Evolutionary conservation across 768 basidiomycete genomes (phyloP).

Genomic region (Lentinula sp.): DNA sequence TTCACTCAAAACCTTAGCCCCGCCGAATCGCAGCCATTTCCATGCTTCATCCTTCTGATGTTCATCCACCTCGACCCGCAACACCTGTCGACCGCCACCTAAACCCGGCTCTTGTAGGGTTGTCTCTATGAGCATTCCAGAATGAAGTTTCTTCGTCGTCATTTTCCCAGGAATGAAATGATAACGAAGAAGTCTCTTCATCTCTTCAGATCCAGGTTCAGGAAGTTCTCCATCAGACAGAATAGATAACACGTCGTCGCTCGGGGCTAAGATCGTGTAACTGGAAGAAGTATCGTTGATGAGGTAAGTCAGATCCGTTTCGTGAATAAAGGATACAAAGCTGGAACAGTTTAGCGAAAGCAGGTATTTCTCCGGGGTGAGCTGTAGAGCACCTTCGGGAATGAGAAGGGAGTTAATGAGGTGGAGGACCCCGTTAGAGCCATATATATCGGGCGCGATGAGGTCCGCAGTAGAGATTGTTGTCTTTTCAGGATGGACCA

Average conservation of each 20-base stretch:
- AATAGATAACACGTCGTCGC: conserved; percentile 74
- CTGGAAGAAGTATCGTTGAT: conserved; percentile 63
- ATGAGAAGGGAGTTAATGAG: conserved; percentile 79
- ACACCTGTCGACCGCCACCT: conserved; percentile 61
- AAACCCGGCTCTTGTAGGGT: conserved; percentile 69
- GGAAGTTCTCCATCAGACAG: conserved; percentile 54
- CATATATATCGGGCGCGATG: conserved; percentile 79
- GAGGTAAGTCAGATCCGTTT: conserved; percentile 65
- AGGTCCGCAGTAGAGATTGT: conserved; percentile 55
- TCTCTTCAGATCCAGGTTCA: conserved; percentile 55
- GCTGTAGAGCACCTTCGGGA: conserved; percentile 63
- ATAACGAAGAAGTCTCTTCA: conserved; percentile 74
- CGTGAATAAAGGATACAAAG: conserved; percentile 86
- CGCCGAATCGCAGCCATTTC: conserved; percentile 73
- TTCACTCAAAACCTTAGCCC: conserved; percentile 73
- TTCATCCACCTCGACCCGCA: conserved; percentile 56
- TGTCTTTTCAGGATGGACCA: conserved; percentile 46
- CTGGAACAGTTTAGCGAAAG: conserved; percentile 86
- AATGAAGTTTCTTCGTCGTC: conserved; percentile 59
- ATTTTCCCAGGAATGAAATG: conserved; percentile 88
- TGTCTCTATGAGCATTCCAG: conserved; percentile 77
- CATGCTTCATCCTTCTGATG: conserved; percentile 39
- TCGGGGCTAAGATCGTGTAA: conserved; percentile 89
- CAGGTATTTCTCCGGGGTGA: conserved; percentile 94
- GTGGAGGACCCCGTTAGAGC: conserved; percentile 93